Base-by-base conservation (phyloP, 148 eudicot genomes). In the Bassia scoparia region DNA sequence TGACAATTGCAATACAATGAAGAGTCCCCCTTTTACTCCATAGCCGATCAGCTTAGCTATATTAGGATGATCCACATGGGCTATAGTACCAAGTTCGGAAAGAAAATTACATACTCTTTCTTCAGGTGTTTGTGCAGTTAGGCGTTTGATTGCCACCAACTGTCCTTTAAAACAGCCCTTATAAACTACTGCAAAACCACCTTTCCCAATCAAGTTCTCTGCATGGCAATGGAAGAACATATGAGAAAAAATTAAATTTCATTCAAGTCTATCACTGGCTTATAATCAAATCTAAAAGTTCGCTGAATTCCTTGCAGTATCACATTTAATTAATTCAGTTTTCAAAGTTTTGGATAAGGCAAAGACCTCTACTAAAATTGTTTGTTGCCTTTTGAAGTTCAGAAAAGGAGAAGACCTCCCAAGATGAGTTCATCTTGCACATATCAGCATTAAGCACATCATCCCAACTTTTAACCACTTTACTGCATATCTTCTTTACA, bases 131-230 rank as follows among this genome's bases (percentile, higher is more conserved):
- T 91, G 90, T 74, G 71, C 83, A 52, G 84, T 84, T 54, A 89
- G 78, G 43, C 83, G 82, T 77, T 91, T 91, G 41, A 91, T 55
- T 30, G 97, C 97, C 50, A 89, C 86, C 63, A 84, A 83, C 69
- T 86, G 84, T 16, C 94, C 82, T 43, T 67, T 80, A 59, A 91
- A 76, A 68, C 80, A 73, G 17, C 97, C 97, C 69, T 82, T 89
- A 84, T 81, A 86, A 75, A 91, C 97, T 73, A 87, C 89, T 62
- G 97, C 93, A 81, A 82, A 86, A 13, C 97, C 94, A 56, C 97
- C 97, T 62, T 78, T 86, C 33, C 92, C 97, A 4, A 91, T 79
- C 83, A 91, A 46, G 77, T 86, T 87, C 62, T 89, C 97, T 91
- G 75, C 76, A 76, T 71, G 20, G 27, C 48, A 6, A 80, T 13